These are phyloP conservation scores for Penicillium verrucosum DNA, from an alignment of 2,329 filamentous ascomycete genomes.

Conservation along the genomic window DNA sequence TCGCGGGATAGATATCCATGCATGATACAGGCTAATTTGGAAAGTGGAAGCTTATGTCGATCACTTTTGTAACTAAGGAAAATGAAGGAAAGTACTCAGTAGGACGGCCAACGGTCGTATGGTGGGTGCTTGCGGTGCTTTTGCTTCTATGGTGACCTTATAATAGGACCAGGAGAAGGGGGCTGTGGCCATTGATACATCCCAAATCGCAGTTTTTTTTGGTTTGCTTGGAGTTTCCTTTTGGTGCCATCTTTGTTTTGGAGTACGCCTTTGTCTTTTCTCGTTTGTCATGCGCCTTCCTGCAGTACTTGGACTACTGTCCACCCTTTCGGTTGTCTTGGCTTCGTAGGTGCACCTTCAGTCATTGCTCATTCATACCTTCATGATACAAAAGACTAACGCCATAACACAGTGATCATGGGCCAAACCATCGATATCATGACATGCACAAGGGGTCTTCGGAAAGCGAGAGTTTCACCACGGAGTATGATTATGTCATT, in stretches of 20 bases:
- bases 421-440: constrained; percentile 5
- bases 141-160: neutral
- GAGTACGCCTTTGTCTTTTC: neutral
- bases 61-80: neutral
- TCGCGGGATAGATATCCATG: neutral
- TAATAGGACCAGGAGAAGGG: neutral
- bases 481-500: constrained; percentile 59
- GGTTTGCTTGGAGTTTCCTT: neutral
- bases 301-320: constrained; percentile 10
- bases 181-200: neutral
- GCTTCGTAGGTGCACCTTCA: constrained; percentile 12
- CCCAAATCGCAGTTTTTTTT: neutral
- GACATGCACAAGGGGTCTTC: constrained; percentile 7
- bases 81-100: neutral
- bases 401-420: constrained; percentile 5
- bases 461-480: neutral
- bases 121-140: neutral
- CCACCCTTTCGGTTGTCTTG: constrained; percentile 12
- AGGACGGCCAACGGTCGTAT: neutral
- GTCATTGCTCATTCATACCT: rapidly evolving
- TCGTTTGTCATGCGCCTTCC: constrained; percentile 10
- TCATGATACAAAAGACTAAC: neutral
- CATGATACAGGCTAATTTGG: neutral
- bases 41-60: constrained; percentile 7
- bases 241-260: neutral